Evolutionary conservation across 306 rosid genomes (phyloP), one percentile per base, ranked within the genome.

Genomic region (Gleditsia sinensis): DNA sequence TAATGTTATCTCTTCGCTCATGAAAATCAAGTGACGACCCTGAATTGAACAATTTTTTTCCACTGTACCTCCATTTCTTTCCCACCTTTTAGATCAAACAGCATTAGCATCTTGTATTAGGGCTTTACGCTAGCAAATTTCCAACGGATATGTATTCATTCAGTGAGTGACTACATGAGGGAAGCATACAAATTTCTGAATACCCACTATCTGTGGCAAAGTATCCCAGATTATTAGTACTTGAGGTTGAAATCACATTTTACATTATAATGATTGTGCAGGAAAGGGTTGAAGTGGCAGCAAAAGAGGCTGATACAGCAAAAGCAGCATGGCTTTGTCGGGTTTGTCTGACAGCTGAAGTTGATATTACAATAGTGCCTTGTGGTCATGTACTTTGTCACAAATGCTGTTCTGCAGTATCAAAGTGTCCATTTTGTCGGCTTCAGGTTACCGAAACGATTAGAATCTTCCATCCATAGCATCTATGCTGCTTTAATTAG

Each of bases 341-440:
- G 80, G 83, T 91, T 76, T 94, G 98, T 78, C 80, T 94, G 89
- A 86, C 82, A 48, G 79, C 90, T 6, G 98, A 94, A 81, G 97
- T 94, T 56, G 87, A 88, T 69, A 83, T 86, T 67, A 86, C 96
- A 37, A 75, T 94, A 63, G 91, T 94, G 72, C 98, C 98, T 32
- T 94, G 98, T 80, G 98, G 98, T 59, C 97, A 94, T 77, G 97
- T 94, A n/a, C 89, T 94, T 58, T 94, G 98, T 77, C 90, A 91
- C 17, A 87, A 86, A 74, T 94, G 97, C 78, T 91, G 97, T 71
- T 82, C 96, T 71, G 97, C 98, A 39, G 98, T 94, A 69, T 84
- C 94, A 3, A 88, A 69, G 78, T 94, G 98, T 72, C 98, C 98
- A 66, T 94, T 94, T 84, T 94, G 98, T 62, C 89, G 97, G 76